Evolutionary conservation across 164 flowering plant genomes (phyloP), one percentile per base, ranked within the genome.

Genomic region (Liriodendron chinense): DNA sequence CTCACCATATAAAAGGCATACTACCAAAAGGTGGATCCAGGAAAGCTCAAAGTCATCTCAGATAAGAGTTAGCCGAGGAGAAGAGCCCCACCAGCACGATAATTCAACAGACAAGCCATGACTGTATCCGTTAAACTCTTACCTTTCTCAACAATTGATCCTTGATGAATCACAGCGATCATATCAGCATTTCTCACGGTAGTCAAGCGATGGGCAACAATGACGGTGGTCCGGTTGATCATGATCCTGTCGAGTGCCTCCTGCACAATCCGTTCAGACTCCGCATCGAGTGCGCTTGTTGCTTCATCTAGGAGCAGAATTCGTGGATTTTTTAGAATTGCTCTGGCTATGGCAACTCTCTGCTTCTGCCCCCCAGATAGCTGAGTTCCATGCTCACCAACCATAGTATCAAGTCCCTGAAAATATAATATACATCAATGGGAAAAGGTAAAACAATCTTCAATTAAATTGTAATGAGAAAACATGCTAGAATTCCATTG

Each of bases 1-100:
- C 74, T 88, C 79, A 78, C 92, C n/a, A 92, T 92, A 28, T 78
- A 78, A 69, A 92, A 87, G 1, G 98, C 98, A 79, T 74, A 75
- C 16, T 81, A 34, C 43, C 43, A 34, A 34, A 34, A 34, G 43
- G 43, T 34, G 43, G 43, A 34, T 7, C 22, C 67, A 64, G 2
- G 28, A 21, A 64, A 9, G 34, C 22, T 23, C 24, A 23, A 21
- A 64, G 28, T 64, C 3, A 64, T 7, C 67, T 64, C 67, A n/a
- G 13, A 64, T 64, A 22, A 64, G 66, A 3, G 64, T 64, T 64
- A 21, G 23, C 21, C 28, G 8, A 64, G 23, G 67, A 12, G 23
- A 23, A 22, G 10, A 21, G 9, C 1, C 25, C 24, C 24, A 12
- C 22, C 1, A 21, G 6, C 25, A 23, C 7, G 16, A 22, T 23